These are phyloP conservation scores for Crithidia sp. DNA, from an alignment of 208 protist genomes.

Conservation along the genomic window DNA sequence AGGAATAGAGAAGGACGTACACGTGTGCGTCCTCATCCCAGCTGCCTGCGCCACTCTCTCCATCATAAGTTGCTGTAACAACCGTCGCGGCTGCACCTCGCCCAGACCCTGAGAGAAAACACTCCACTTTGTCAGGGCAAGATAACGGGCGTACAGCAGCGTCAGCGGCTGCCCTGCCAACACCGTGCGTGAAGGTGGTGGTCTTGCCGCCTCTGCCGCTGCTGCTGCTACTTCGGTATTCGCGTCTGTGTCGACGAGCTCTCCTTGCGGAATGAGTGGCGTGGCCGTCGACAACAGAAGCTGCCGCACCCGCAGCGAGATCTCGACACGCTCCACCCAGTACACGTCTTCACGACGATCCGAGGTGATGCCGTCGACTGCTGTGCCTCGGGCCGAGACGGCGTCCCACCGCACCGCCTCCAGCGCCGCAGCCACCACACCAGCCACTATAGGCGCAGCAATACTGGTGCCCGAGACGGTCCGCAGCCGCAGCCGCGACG, in stretches of 20 bases:
- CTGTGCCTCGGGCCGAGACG: background rate
- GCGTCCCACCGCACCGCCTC: constrained; percentile 36
- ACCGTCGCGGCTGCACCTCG: constrained; percentile 51
- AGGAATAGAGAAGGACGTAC: constrained; percentile 25
- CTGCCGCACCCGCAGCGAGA: constrained; percentile 22
- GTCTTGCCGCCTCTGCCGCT: background rate
- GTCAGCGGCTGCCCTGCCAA: constrained; percentile 36
- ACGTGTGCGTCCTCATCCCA: background rate
- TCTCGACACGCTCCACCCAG: background rate
- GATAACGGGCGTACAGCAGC: constrained; percentile 41
- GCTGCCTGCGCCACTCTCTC: background rate
- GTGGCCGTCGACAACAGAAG: constrained; percentile 18
- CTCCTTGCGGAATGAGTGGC: background rate
- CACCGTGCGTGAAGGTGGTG: background rate
- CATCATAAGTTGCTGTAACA: constrained; percentile 26
- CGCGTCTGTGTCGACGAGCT: background rate
- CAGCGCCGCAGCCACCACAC: constrained; percentile 88
- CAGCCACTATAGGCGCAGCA: constrained; percentile 95
- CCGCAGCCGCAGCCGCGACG: constrained; percentile 22
- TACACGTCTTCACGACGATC: background rate
- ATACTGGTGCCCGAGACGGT: constrained; percentile 94
- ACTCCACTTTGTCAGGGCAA: constrained; percentile 52
- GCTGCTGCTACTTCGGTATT: background rate
- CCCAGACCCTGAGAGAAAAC: constrained; percentile 62
- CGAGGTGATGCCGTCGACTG: background rate